Percentiles rank a stretch among this genome's conserved stretches.
phyloP scores from a whole-genome alignment of 768 basidiomycete species.

The Boletus rubroflammeus region DNA sequence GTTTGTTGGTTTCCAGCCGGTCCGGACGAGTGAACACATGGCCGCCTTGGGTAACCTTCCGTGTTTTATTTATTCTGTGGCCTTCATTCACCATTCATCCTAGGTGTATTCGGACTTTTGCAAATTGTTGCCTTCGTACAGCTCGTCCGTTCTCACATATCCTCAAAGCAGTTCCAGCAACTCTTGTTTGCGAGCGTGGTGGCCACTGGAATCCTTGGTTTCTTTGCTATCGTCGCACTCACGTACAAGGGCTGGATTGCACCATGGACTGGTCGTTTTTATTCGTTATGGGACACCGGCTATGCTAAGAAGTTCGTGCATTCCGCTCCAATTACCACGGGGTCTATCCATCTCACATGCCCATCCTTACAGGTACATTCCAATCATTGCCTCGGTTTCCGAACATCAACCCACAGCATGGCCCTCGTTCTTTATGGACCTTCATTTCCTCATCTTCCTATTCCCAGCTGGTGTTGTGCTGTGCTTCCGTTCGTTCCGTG shows the following conservation, averaged over 20 bases:
- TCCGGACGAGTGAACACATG: constrained; percentile 98
- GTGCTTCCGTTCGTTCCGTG: constrained; percentile 91
- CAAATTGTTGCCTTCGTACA: constrained; percentile 95
- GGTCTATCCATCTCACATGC: neutral
- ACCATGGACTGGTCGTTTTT: constrained; percentile 99
- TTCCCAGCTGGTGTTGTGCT: constrained; percentile 96
- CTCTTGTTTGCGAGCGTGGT: constrained; percentile 71
- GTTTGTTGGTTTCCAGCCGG: constrained; percentile 99
- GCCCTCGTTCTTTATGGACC: constrained; percentile 99
- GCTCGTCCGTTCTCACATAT: constrained; percentile 83
- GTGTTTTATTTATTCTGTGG: neutral
- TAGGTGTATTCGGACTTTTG: constrained; percentile 92
- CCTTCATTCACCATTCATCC: constrained; percentile 8
- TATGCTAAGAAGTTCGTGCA: constrained; percentile 88
- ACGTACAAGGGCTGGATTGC: constrained; percentile 96
- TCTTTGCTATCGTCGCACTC: constrained; percentile 68
- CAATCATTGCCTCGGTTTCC: constrained; percentile 97
- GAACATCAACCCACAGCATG: constrained; percentile 99
- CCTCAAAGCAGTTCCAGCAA: constrained; percentile 87
- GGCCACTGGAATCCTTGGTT: constrained; percentile 65
- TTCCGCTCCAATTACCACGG: neutral
- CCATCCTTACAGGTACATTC: constrained; percentile 66
- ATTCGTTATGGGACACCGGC: constrained; percentile 98
- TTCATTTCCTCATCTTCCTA: constrained; percentile 94
- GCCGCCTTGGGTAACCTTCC: constrained; percentile 76